phyloP scores from a whole-genome alignment of 495 filamentous ascomycete genomes.

The Penicillium macrosclerotiorum region DNA sequence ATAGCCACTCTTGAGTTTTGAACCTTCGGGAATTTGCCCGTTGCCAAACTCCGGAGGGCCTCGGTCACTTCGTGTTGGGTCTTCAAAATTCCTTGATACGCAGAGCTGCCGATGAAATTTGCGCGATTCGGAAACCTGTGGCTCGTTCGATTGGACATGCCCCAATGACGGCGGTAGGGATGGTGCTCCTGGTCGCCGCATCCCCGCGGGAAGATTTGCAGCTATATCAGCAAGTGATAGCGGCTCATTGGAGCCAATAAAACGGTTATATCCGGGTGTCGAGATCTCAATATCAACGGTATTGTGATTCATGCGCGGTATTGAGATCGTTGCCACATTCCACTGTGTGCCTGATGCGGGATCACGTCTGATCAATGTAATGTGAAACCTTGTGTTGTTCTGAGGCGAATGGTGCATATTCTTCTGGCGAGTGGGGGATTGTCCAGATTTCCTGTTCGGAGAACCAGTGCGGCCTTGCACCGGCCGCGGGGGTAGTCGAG shows the following conservation, averaged over 20 bases:
- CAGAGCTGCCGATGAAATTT: conserved; percentile 41
- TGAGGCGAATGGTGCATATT: neutral
- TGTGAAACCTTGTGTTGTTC: conserved; percentile 47
- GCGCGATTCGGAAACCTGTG: conserved; percentile 25
- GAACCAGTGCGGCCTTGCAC: conserved; percentile 24
- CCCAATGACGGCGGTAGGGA: conserved; percentile 16
- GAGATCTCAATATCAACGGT: conserved; percentile 59
- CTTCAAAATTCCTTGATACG: conserved; percentile 32
- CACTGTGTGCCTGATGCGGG: conserved; percentile 76
- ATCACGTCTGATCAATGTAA: conserved; percentile 88
- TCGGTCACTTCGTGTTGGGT: neutral
- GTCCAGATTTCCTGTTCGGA: conserved; percentile 27
- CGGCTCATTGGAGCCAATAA: conserved; percentile 41
- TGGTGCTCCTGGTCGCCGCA: conserved; percentile 16
- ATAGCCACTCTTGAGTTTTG: conserved; percentile 47
- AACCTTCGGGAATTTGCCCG: conserved; percentile 8
- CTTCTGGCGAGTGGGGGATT: conserved; percentile 23
- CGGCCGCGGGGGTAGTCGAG: conserved; percentile 31
- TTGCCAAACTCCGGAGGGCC: conserved; percentile 9
- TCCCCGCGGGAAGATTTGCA: conserved; percentile 27
- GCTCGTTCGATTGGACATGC: conserved; percentile 8
- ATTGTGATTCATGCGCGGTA: conserved; percentile 31
- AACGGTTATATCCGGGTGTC: conserved; percentile 62
- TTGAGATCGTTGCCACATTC: conserved; percentile 78
- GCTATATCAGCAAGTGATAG: conserved; percentile 31